Evolutionary conservation across 306 rosid species (phyloP), one percentile per base, ranked within the genome.

Genomic region (Acacia confusa): DNA sequence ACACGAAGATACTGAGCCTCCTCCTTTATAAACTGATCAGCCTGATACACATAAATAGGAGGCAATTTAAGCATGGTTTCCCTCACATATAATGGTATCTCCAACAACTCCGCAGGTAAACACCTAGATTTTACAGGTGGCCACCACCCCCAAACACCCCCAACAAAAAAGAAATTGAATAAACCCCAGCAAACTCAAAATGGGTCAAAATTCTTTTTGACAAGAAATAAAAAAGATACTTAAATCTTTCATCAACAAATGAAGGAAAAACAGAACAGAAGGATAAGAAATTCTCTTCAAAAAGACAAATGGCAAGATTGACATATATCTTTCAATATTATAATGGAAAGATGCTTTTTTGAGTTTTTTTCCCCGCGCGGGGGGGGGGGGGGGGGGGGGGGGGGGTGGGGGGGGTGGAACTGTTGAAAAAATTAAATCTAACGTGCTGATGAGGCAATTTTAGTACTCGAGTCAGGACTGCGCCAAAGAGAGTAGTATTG

Each of bases 1-100:
- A 84, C 89, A 79, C 91, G 84, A 79, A 94, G 88, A 88, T 87
- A 88, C 77, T 70, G 84, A n/a, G 80, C 91, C 89, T 94, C 98
- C 75, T 88, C 91, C 63, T 88, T 85, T 79, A 94, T 91, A 86
- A 90, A 83, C 76, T 82, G 72, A 85, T 85, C 97, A 84, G 97
- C 97, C 98, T 94, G 68, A 27, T 57, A 43, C 19, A 30, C 12
- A 41, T 82, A 58, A 87, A 34, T 32, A 85, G 48, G 14, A 60
- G 22, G 82, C 77, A 82, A 43, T 30, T 78, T 2, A 7, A 41
- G 75, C 41, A 63, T 48, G 22, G 67, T 36, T 61, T 27, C 13
- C 58, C 70, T 71, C 12, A 58, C 40, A 53, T 19, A 43, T 20
- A 77, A 64, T 45, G 22, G 13, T 52, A 70, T 69, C 82, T 74